Evolutionary conservation across 2,329 filamentous ascomycete genomes (phyloP).

Genomic region (Monilinia polystroma): DNA sequence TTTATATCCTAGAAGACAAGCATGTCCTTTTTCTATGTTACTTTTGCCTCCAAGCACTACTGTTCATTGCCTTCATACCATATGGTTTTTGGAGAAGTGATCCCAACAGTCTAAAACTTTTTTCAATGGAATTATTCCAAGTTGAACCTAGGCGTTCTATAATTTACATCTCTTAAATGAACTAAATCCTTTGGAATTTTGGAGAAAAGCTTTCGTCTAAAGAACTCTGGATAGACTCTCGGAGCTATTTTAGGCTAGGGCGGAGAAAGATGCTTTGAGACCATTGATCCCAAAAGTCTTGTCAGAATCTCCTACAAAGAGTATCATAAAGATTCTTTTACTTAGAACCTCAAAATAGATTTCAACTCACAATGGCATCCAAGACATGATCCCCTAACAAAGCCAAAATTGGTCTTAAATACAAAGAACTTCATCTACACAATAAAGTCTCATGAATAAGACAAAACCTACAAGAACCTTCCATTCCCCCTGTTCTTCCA

Average conservation of each 20-base stretch:
- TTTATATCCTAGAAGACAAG: background rate
- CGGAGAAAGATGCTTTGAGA: background rate
- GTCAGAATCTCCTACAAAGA: constrained; percentile 7
- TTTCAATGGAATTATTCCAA: background rate
- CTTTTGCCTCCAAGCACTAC: background rate
- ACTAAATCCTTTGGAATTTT: background rate
- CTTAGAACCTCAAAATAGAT: constrained; percentile 10
- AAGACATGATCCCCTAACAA: constrained; percentile 8
- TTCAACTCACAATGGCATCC: background rate
- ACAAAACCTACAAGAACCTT: constrained; percentile 21
- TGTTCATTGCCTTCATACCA: background rate
- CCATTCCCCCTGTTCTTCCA: constrained; percentile 2
- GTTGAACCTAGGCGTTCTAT: constrained; percentile 9
- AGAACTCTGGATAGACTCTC: background rate
- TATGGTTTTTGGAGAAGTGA: background rate
- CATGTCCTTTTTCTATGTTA: background rate
- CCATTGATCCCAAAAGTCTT: background rate
- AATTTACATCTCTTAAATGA: too few species aligned
- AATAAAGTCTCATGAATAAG: constrained; percentile 13
- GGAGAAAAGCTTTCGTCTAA: constrained; percentile 1
- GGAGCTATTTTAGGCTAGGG: background rate
- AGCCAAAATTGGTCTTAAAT: background rate
- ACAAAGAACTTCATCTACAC: constrained; percentile 1
- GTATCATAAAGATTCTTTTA: constrained; percentile 1
- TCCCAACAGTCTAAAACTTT: background rate